A percentile compares a stretch with the other conserved stretches of the same genome.
phyloP scores from a whole-genome alignment of 139 green algal genomes.

The Desmodesmus armatus region DNA sequence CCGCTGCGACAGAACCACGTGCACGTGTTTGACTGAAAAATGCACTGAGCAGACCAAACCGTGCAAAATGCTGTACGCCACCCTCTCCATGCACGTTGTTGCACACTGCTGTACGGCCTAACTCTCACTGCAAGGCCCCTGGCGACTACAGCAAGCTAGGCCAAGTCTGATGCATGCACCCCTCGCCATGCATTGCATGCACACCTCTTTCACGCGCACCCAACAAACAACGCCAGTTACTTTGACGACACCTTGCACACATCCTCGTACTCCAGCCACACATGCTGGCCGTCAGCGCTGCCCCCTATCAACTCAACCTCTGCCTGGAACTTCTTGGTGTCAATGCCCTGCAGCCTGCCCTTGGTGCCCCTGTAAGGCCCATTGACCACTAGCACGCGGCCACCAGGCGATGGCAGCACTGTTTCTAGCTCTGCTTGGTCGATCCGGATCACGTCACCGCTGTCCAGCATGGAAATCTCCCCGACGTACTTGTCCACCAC shows the following conservation, averaged over 20 bases:
- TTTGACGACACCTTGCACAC: slow-evolving; percentile 81
- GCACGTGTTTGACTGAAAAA: too few relatives aligned
- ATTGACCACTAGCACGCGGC: slow-evolving; percentile 82
- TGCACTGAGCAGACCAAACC: too few relatives aligned
- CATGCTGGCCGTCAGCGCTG: slow-evolving; percentile 53
- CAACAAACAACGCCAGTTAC: too few relatives aligned
- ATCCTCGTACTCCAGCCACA: slow-evolving; percentile 94
- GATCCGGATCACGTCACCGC: slow-evolving; percentile 82
- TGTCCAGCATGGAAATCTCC: slow-evolving; percentile 83
- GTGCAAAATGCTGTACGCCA: too few relatives aligned
- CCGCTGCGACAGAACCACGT: too few relatives aligned
- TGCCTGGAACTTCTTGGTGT: slow-evolving; percentile 77
- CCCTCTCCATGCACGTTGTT: too few relatives aligned
- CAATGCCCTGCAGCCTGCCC: slow-evolving; percentile 69
- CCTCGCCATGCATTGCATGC: too few relatives aligned
- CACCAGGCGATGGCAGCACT: slow-evolving; percentile 75
- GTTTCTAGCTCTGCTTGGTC: slow-evolving; percentile 97
- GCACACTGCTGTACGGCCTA: too few relatives aligned
- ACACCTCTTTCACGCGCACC: too few relatives aligned
- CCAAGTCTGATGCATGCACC: too few relatives aligned
- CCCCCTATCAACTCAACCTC: slow-evolving; percentile 65
- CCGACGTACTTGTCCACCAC: slow-evolving; percentile 84
- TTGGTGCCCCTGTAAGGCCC: slow-evolving; percentile 72
- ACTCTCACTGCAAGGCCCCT: too few relatives aligned
- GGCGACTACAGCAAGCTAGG: too few relatives aligned